Evolutionary conservation across 2,329 filamentous ascomycete species (phyloP).

Genomic region (Aspergillus sergii): DNA sequence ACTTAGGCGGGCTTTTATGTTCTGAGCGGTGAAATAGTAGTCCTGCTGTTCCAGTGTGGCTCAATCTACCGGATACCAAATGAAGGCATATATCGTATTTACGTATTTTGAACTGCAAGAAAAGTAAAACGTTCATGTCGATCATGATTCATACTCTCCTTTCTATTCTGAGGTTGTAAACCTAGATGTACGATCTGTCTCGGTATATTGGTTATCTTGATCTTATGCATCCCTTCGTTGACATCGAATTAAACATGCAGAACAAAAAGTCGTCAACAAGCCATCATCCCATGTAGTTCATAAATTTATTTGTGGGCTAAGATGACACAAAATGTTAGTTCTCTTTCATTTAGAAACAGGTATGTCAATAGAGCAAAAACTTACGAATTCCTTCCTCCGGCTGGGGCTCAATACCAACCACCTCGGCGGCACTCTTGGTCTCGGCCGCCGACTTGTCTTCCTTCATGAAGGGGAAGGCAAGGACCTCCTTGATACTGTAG

Average conservation of each 20-base stretch:
- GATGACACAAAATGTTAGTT: constrained; percentile 23
- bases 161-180: neutral
- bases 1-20: neutral
- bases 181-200: neutral
- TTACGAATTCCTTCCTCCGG: constrained; percentile 63
- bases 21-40: neutral
- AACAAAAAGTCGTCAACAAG: constrained; percentile 22
- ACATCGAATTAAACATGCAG: constrained; percentile 24
- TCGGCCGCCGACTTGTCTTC: constrained; percentile 64
- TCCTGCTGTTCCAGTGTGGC: neutral
- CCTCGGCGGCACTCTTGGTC: constrained; percentile 61
- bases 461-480: constrained; percentile 98
- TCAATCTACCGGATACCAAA: neutral
- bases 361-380: constrained; percentile 17
- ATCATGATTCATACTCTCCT: neutral
- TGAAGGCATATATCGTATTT: neutral
- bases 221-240: constrained; percentile 29
- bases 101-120: neutral
- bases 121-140: neutral
- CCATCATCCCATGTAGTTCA: constrained; percentile 13
- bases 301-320: constrained; percentile 37
- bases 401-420: constrained; percentile 61
- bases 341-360: constrained; percentile 13
- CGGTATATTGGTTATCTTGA: constrained; percentile 8
- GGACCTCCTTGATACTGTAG: constrained; percentile 93